Evolutionary conservation across 1,284 basidiomycete species (phyloP).

Genomic region (Sparassis latifolia): DNA sequence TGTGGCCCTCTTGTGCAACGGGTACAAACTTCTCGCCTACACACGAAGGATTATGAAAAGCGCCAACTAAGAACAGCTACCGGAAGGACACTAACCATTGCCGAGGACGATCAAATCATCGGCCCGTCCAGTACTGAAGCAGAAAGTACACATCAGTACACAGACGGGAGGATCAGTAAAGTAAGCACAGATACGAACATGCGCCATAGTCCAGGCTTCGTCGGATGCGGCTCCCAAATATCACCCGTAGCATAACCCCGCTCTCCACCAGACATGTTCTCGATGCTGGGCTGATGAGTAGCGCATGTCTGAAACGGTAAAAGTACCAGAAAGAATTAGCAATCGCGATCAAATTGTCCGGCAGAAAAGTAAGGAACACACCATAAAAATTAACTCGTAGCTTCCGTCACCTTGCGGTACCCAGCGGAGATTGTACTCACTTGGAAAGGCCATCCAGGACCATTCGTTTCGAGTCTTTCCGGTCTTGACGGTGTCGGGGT

Average conservation of each 20-base stretch:
- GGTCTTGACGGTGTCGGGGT: not conserved
- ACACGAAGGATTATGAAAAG: constrained; percentile 7
- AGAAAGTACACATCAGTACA: not conserved
- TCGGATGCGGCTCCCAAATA: constrained; percentile 11
- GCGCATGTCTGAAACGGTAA: constrained; percentile 7
- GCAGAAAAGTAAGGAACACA: constrained; percentile 12
- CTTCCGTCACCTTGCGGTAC: constrained; percentile 32
- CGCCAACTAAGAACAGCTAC: not conserved
- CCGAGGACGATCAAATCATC: constrained; percentile 5
- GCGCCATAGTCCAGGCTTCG: constrained; percentile 13
- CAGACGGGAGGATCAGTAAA: no score
- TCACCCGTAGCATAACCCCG: constrained; percentile 12
- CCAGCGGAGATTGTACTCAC: constrained; percentile 22
- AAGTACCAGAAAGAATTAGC: not conserved
- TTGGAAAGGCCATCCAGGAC: constrained; percentile 23
- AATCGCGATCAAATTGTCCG: not conserved
- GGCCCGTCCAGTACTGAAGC: not conserved
- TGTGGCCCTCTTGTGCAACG: constrained; percentile 22
- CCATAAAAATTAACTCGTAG: constrained; percentile 33
- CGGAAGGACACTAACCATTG: constrained; percentile 1
- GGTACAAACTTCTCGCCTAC: constrained; percentile 37
- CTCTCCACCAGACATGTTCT: constrained; percentile 9
- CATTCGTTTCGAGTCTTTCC: constrained; percentile 16
- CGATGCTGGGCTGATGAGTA: constrained; percentile 11
- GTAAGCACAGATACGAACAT: constrained; percentile 12